Conservation (phyloP, 192 early-diverging fungal genomes). For the Chytriomyces confervae region DNA sequence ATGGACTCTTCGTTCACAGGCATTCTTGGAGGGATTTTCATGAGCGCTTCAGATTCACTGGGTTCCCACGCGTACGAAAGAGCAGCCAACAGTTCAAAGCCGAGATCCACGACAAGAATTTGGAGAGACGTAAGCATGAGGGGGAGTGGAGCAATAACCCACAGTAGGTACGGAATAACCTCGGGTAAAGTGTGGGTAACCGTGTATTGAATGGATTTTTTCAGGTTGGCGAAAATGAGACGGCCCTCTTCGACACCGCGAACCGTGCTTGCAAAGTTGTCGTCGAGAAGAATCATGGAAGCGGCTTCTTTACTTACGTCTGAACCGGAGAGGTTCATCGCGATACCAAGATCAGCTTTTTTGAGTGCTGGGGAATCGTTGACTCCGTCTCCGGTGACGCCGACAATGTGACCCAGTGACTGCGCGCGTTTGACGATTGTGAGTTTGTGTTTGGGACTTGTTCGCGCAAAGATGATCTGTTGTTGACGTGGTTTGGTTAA, state of each 20-base stretch:
- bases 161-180: slow-evolving; percentile 67
- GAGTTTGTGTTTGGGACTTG: slow-evolving; percentile 95
- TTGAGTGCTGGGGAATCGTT: slow-evolving; percentile 97
- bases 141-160: slow-evolving; percentile 86
- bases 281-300: slow-evolving; percentile 95
- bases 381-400: slow-evolving; percentile 96
- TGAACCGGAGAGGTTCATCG: slow-evolving; percentile 94
- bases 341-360: slow-evolving; percentile 96
- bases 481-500: background rate
- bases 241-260: slow-evolving; percentile 93
- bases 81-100: slow-evolving; percentile 88
- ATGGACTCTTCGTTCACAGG: slow-evolving; percentile 83
- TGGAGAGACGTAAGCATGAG: slow-evolving; percentile 80
- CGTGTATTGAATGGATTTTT: slow-evolving; percentile 93
- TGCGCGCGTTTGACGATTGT: slow-evolving; percentile 95
- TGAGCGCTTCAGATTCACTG: slow-evolving; percentile 80
- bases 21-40: slow-evolving; percentile 89
- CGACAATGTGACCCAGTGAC: slow-evolving; percentile 91
- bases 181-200: slow-evolving; percentile 91
- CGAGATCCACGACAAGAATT: slow-evolving; percentile 91
- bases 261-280: slow-evolving; percentile 97
- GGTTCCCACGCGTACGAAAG: slow-evolving; percentile 92
- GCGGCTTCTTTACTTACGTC: slow-evolving; percentile 79
- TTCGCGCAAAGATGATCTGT: slow-evolving; percentile 92
- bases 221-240: slow-evolving; percentile 93